Evolutionary conservation across 805 yeast species (phyloP).

Genomic region (Lipomyces sp.): DNA sequence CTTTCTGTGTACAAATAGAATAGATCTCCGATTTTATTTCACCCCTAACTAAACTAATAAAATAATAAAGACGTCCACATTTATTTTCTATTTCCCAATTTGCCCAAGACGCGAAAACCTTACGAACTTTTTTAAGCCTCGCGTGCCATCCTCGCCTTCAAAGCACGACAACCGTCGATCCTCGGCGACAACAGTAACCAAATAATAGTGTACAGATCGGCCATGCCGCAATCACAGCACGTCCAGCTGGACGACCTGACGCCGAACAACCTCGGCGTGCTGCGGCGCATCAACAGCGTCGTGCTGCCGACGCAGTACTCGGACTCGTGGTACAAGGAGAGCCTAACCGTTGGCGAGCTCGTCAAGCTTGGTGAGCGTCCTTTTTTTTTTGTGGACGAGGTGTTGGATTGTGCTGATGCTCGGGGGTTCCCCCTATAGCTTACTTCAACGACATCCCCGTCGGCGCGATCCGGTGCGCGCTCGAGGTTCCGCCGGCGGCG

Average conservation of each 20-base stretch:
- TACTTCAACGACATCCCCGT: slow-evolving; percentile 76
- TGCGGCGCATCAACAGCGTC: slow-evolving; percentile 54
- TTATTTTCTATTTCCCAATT: no score
- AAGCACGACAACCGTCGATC: no score
- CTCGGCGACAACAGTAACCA: no score
- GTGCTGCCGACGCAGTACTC: slow-evolving; percentile 53
- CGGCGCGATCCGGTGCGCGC: slow-evolving; percentile 62
- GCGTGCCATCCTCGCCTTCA: no score
- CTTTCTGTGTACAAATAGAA: no score
- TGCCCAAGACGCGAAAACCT: no score
- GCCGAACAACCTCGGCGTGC: slow-evolving; percentile 49
- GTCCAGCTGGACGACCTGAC: slow-evolving; percentile 24
- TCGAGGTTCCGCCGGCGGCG: slow-evolving; percentile 32
- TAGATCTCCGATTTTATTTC: no score
- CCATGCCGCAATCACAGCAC: no score
- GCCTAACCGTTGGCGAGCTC: slow-evolving; percentile 49
- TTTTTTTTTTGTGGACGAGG: neutral
- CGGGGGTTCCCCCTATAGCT: slow-evolving; percentile 45
- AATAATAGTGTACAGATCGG: no score
- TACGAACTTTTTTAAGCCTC: no score
- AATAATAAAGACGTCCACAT: no score
- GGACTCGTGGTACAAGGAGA: slow-evolving; percentile 51
- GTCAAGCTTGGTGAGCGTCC: slow-evolving; percentile 44
- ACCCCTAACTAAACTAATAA: no score
- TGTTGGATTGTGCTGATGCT: neutral